Percentiles rank a stretch among this genome's conserved stretches.
phyloP scores from a whole-genome alignment of 768 basidiomycete species.

The Tubosaeta sp. region DNA sequence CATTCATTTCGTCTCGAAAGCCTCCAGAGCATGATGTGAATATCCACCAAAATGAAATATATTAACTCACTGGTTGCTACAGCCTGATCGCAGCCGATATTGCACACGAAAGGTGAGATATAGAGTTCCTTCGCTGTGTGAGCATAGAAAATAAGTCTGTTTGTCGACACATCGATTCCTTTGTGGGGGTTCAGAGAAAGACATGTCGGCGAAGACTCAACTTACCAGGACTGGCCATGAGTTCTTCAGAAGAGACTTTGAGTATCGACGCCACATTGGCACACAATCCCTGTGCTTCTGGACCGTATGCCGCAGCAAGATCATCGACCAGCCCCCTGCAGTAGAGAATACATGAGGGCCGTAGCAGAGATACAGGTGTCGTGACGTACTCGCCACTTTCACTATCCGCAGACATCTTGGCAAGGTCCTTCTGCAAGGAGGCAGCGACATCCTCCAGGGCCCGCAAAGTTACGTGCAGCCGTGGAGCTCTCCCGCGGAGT shows the following conservation, averaged over 20 bases:
- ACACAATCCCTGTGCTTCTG: slow-evolving; percentile 48
- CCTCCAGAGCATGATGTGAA: slow-evolving; percentile 33
- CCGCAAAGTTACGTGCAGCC: slow-evolving; percentile 54
- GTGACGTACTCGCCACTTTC: slow-evolving; percentile 42
- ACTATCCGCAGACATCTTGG: slow-evolving; percentile 37
- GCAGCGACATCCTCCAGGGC: slow-evolving; percentile 58
- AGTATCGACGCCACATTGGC: slow-evolving; percentile 40
- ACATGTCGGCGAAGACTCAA: neutral
- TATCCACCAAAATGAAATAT: slow-evolving; percentile 1
- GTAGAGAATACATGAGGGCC: slow-evolving; percentile 1
- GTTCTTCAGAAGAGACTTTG: slow-evolving; percentile 31
- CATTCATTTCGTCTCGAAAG: slow-evolving; percentile 41
- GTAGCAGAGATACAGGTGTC: neutral
- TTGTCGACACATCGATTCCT: slow-evolving; percentile 19
- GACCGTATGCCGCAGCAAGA: slow-evolving; percentile 44
- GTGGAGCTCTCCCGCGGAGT: slow-evolving; percentile 58
- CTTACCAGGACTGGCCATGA: slow-evolving; percentile 35
- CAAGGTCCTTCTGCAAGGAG: slow-evolving; percentile 57
- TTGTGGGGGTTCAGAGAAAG: slow-evolving; percentile 3
- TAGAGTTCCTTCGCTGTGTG: slow-evolving; percentile 48
- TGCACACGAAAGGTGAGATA: slow-evolving; percentile 38
- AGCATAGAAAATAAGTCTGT: slow-evolving; percentile 44
- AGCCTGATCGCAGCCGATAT: slow-evolving; percentile 40
- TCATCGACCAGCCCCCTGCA: slow-evolving; percentile 39
- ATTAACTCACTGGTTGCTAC: slow-evolving; percentile 33